Evolutionary conservation across 352 stramenopile species (phyloP).

Genomic region (Globisporangium radiosum): DNA sequence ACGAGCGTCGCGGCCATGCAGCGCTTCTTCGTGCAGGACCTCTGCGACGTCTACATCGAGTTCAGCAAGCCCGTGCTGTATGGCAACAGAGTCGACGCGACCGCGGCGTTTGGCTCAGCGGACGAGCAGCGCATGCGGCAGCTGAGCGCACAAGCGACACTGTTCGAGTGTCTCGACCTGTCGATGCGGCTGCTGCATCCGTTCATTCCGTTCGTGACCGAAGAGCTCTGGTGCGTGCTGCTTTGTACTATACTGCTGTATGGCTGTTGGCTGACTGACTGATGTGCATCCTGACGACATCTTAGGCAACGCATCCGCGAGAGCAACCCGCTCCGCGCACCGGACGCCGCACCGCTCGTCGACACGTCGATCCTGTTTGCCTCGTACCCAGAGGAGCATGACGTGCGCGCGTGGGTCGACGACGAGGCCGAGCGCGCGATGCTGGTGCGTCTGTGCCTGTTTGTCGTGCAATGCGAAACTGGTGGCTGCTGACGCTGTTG

Average conservation of each 20-base stretch:
- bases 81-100: slow-evolving; percentile 42
- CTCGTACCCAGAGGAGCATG: slow-evolving; percentile 80
- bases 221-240: slow-evolving; percentile 95
- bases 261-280: neutral
- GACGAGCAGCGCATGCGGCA: slow-evolving; percentile 56
- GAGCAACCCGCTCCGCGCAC: slow-evolving; percentile 29
- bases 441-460: slow-evolving; percentile 26
- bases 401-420: slow-evolving; percentile 76
- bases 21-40: slow-evolving; percentile 80
- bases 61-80: slow-evolving; percentile 84
- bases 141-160: slow-evolving; percentile 86
- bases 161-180: slow-evolving; percentile 93
- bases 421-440: slow-evolving; percentile 84
- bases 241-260: neutral
- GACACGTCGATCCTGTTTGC: slow-evolving; percentile 64
- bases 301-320: slow-evolving; percentile 53
- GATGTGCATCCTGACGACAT: neutral
- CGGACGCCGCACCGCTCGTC: neutral
- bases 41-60: slow-evolving; percentile 88
- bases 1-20: slow-evolving; percentile 63
- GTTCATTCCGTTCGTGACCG: slow-evolving; percentile 99
- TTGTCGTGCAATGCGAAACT: neutral
- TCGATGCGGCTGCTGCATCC: slow-evolving; percentile 96
- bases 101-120: slow-evolving; percentile 22
- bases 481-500: neutral